Base-by-base conservation (phyloP, 768 basidiomycete genomes). In the Strobilomyces echinocephalus region DNA sequence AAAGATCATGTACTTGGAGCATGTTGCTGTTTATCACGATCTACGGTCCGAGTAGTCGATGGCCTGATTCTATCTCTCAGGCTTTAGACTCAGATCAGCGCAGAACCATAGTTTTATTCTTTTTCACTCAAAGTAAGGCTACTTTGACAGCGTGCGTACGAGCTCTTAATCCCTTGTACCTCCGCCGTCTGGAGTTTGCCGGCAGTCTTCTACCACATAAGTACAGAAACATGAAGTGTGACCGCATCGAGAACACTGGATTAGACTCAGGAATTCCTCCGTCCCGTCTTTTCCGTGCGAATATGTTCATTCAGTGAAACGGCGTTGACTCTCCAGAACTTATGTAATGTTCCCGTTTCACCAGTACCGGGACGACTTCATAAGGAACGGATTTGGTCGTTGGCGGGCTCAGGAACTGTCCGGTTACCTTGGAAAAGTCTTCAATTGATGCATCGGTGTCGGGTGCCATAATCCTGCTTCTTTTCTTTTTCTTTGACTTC, bases 121-220 rank as follows among this genome's bases (percentile, higher is more conserved):
- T 40, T 45, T 41, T 42, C 43, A 41, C 34, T 52, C 46, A 50
- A 5, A 57, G 58, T 50, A 43, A 53, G 12, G 20, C 42, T 34
- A 38, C 11, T 59, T 47, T 65, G 57, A 68, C 64, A 70, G 61
- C 61, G 66, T 65, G 56, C 54, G 55, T 46, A 57, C 34, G 45
- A 52, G 21, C 47, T 35, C 31, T 34, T 46, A 31, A 49, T 3
- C 18, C 34, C 14, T 53, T 42, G 40, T 59, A 62, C 48, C 30
- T 46, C 56, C 57, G 59, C 53, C 20, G 46, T 39, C 52, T 58
- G 57, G 53, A 58, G 18, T 55, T 58, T 55, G 43, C 55, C 57
- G 52, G 46, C 42, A 24, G 43, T 21, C 49, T 53, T 50, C 34
- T 24, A 44, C 28, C 39, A 48, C 43, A 47, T 53, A 41, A 36